These are phyloP conservation scores for Endocalyx cinctus DNA, from an alignment of 2,329 filamentous ascomycete genomes.

Conservation along the genomic window DNA sequence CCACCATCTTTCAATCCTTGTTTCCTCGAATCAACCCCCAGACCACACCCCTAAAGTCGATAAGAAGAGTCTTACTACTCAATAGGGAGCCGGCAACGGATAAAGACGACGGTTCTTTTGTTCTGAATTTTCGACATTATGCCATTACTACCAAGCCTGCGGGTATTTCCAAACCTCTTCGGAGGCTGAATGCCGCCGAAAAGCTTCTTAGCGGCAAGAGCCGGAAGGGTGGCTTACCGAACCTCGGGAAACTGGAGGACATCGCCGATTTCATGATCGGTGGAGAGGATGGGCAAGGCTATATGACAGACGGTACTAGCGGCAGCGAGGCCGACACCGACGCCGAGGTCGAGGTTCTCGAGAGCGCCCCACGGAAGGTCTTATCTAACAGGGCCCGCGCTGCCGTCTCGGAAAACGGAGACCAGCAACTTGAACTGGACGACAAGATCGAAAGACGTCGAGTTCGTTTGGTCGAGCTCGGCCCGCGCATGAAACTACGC, in stretches of 20 bases:
- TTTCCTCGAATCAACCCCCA: slow-evolving; percentile 96
- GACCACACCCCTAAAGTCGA: slow-evolving; percentile 82
- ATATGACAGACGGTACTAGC: slow-evolving; percentile 78
- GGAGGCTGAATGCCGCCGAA: slow-evolving; percentile 80
- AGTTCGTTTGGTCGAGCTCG: slow-evolving; percentile 88
- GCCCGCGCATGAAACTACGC: slow-evolving; percentile 81
- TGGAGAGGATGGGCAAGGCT: slow-evolving; percentile 70
- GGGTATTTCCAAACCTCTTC: slow-evolving; percentile 77
- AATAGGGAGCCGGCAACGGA: slow-evolving; percentile 65
- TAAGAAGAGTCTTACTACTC: slow-evolving; percentile 82
- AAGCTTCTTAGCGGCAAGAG: slow-evolving; percentile 63
- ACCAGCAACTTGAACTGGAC: slow-evolving; percentile 35
- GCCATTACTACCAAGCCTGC: slow-evolving; percentile 87
- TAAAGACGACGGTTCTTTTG: slow-evolving; percentile 64
- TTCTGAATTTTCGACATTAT: slow-evolving; percentile 87
- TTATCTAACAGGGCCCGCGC: slow-evolving; percentile 47
- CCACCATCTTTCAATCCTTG: slow-evolving; percentile 90
- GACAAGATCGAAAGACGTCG: slow-evolving; percentile 74
- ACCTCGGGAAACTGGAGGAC: slow-evolving; percentile 85
- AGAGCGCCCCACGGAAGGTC: slow-evolving; percentile 59
- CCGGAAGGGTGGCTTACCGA: slow-evolving; percentile 72
- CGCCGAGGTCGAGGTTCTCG: slow-evolving; percentile 84
- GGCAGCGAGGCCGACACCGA: slow-evolving; percentile 93
- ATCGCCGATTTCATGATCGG: slow-evolving; percentile 94
- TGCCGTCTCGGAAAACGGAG: slow-evolving; percentile 38